Evolutionary conservation across 257 asterid genomes (phyloP), one percentile per base, ranked within the genome.

Genomic region (Ilex asprella): DNA sequence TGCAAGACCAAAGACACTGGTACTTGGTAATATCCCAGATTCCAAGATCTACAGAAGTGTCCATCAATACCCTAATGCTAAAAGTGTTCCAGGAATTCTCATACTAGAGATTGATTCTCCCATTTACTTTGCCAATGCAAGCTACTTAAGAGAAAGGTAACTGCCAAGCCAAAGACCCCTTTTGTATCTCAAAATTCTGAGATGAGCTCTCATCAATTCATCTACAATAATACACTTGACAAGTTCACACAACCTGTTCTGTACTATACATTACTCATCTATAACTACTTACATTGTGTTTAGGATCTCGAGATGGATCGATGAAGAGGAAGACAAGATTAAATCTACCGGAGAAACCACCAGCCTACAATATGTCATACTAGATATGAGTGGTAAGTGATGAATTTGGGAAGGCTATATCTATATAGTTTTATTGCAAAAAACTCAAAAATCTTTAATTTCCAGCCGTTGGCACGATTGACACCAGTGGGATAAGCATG

Each of bases 321-420:
- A 68, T 29, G 68, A 68, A 8, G 73, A 68, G 41, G 73, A 68
- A 61, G 73, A 68, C 54, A 68, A 55, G 67, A 39, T 68, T 31
- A 68, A 61, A 47, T 56, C 61, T 16, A 55, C 54, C 0, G 73
- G 63, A 31, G 68, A 68, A 46, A 55, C 46, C 49, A 31, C 46
- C 49, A 31, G 31, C 59, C 57, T 68, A 46, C 73, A 62, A 3
- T 68, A 68, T 46, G 73, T 68, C 16, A 61, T 68, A 61, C 63
- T 68, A 2, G 73, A 68, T 60, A 68, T 68, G 73, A 46, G 68
- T 16, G 73, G 73, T 68, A 31, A 16, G 63, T 30, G n/a, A 61
- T 16, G 59, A 14, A 53, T 7, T 2, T 46, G 14, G 27, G 52
- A 10, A 10, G 15, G n/a, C 52, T 10, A 46, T 2, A 14, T 2